Conservation (phyloP, 805 yeast species). For the Candida glaebosa region DNA sequence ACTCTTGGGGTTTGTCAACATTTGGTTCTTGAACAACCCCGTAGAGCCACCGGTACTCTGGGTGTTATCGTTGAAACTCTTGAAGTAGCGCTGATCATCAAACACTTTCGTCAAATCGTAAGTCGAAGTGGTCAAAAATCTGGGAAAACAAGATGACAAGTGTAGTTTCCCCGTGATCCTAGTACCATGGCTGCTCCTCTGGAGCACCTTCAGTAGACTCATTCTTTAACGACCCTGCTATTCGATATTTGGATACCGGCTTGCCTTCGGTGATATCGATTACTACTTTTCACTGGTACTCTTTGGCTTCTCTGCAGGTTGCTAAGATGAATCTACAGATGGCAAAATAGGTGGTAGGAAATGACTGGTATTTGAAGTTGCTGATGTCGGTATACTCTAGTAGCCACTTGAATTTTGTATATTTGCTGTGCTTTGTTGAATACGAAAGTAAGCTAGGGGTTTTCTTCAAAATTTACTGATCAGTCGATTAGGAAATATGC, state of each 20-base stretch:
- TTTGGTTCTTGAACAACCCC: slow-evolving; percentile 77
- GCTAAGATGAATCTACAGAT: too few relatives aligned
- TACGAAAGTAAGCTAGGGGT: too few relatives aligned
- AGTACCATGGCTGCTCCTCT: neutral
- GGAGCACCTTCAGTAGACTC: neutral
- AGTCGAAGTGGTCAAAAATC: neutral
- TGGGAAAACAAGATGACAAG: neutral
- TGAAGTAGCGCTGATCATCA: slow-evolving; percentile 60
- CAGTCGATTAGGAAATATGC: neutral
- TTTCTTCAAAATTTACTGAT: too few relatives aligned
- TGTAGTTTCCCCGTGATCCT: neutral
- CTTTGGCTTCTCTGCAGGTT: neutral
- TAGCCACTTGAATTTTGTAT: too few relatives aligned
- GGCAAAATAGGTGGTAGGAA: too few relatives aligned
- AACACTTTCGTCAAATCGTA: slow-evolving; percentile 44
- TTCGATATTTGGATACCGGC: neutral
- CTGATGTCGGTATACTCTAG: too few relatives aligned
- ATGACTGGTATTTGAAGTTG: too few relatives aligned
- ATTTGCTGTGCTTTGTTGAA: too few relatives aligned
- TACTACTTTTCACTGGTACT: neutral
- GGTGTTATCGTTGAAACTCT: slow-evolving; percentile 39
- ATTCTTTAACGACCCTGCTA: neutral
- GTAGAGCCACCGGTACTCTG: slow-evolving; percentile 15
- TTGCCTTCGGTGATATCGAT: neutral
- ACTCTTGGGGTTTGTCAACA: slow-evolving; percentile 67